Evolutionary conservation across 169 alveolate genomes (phyloP).

Genomic region (Cystoisospora suis): DNA sequence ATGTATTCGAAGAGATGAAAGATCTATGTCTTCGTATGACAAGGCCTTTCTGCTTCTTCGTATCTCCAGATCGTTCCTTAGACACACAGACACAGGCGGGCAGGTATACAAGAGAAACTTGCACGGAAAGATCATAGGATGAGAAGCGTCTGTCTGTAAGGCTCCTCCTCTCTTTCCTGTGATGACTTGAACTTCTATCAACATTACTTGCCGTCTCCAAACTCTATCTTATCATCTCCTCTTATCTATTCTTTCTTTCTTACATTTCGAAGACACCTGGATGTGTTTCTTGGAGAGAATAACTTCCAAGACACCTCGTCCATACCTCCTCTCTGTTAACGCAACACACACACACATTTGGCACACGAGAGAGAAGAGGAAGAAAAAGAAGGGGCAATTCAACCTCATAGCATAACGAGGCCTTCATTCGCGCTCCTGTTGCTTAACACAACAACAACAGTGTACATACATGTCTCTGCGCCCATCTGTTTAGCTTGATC

Average conservation of each 20-base stretch:
- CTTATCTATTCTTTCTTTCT: neutral
- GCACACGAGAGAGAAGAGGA: neutral
- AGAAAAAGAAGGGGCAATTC: neutral
- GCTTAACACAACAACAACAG: neutral
- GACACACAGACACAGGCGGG: neutral
- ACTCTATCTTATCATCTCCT: neutral
- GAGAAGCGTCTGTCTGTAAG: neutral
- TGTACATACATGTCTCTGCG: neutral
- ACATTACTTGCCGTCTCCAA: neutral
- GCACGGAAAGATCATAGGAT: neutral
- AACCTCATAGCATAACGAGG: neutral
- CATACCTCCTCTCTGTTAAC: neutral
- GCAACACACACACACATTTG: neutral
- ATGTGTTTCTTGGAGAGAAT: neutral
- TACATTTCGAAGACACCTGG: neutral
- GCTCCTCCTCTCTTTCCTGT: neutral
- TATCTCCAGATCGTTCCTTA: neutral
- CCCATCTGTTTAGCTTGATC: too few relatives aligned
- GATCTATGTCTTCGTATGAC: neutral
- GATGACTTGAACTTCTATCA: neutral
- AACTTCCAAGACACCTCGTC: constrained; percentile 28
- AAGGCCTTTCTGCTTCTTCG: neutral
- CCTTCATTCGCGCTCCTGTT: neutral
- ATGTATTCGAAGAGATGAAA: neutral
- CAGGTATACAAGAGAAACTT: neutral